These are phyloP conservation scores for Stagonosporopsis chrysanthemi DNA, from an alignment of 2,329 filamentous ascomycete genomes.

Conservation along the genomic window DNA sequence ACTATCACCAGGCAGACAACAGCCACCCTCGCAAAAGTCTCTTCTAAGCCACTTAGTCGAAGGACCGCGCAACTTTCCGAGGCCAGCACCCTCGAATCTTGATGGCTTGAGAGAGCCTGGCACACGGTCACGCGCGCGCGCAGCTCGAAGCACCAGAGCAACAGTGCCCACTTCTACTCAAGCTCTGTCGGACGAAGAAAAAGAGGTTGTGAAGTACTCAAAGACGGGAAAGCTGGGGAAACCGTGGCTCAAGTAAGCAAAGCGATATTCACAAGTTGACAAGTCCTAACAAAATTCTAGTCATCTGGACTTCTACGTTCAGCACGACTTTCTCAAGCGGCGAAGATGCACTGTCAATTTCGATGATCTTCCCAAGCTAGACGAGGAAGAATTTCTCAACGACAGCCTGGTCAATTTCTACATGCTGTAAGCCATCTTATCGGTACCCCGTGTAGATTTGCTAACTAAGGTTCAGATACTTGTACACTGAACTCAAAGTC, in stretches of 20 bases:
- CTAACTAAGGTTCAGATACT: slow-evolving; percentile 27
- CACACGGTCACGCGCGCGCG: slow-evolving; percentile 3
- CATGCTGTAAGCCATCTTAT: slow-evolving; percentile 60
- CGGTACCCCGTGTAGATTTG: neutral
- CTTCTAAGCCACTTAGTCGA: neutral
- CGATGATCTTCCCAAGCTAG: slow-evolving; percentile 76
- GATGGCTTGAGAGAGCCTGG: neutral
- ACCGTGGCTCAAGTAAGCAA: slow-evolving; percentile 37
- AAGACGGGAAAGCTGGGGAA: slow-evolving; percentile 34
- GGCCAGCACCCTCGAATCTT: neutral
- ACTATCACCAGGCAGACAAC: neutral
- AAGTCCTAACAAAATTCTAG: neutral
- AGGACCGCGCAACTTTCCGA: neutral
- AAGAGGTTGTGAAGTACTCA: slow-evolving; percentile 29
- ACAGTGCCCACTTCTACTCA: slow-evolving; percentile 10
- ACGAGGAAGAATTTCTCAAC: slow-evolving; percentile 87
- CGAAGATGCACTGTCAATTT: slow-evolving; percentile 61
- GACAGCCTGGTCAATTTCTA: slow-evolving; percentile 94
- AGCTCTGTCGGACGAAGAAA: neutral
- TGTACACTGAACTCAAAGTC: slow-evolving; percentile 47
- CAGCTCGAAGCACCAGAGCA: slow-evolving; percentile 22
- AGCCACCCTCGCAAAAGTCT: neutral
- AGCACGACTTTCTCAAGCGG: slow-evolving; percentile 5
- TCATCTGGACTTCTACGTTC: slow-evolving; percentile 2
- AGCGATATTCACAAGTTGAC: too few species aligned